Conservation (phyloP, 345 rosid genomes). For the Brassica incana region DNA sequence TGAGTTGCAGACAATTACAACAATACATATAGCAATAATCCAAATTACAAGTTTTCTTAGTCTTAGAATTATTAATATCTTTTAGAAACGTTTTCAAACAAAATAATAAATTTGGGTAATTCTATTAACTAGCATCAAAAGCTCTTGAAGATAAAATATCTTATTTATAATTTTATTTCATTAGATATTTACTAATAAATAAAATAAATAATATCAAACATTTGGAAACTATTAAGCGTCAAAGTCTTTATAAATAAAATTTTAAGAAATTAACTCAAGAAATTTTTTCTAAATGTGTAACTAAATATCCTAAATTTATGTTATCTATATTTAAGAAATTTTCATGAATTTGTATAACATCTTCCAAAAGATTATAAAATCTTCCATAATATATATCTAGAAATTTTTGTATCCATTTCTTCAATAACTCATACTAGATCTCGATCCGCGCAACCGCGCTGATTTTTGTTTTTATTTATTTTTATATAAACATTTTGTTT, state of each 20-base stretch:
- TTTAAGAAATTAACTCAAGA: background rate
- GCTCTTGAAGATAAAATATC: background rate
- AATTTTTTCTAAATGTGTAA: background rate
- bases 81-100: background rate
- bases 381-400: background rate
- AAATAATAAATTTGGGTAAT: background rate
- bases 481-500: too few species aligned
- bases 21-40: background rate
- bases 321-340: background rate
- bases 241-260: too few species aligned
- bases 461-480: too few species aligned
- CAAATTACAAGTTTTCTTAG: background rate
- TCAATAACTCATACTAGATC: background rate
- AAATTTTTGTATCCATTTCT: background rate
- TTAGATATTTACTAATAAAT: background rate
- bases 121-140: background rate
- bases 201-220: background rate
- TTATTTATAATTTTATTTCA: too few species aligned
- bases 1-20: background rate
- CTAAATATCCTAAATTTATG: background rate
- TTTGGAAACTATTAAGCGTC: background rate
- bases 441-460: too few species aligned
- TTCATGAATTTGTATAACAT: too few species aligned
- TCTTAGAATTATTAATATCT: background rate
- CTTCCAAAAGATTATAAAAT: background rate